Evolutionary conservation across 768 basidiomycete genomes (phyloP).

Genomic region (Pisolithus microcarpus): DNA sequence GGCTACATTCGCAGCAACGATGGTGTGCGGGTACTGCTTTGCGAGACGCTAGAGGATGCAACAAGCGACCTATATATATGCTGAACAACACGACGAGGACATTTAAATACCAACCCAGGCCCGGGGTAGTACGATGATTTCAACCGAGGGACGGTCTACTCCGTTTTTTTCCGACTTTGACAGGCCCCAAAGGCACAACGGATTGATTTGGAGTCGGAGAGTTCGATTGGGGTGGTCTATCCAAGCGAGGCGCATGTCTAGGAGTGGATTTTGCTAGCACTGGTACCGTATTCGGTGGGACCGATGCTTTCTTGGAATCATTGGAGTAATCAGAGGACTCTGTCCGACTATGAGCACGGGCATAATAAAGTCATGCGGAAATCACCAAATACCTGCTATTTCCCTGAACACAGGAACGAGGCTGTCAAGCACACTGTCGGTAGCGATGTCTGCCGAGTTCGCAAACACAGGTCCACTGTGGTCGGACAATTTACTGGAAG

Average conservation of each 20-base stretch:
- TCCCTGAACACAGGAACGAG: constrained; percentile 60
- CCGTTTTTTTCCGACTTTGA: constrained; percentile 27
- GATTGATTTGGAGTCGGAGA: constrained; percentile 9
- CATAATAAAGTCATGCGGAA: neutral
- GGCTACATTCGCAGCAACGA: constrained; percentile 23
- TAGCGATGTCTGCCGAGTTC: constrained; percentile 31
- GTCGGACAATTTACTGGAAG: constrained; percentile 40
- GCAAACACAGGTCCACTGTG: constrained; percentile 23
- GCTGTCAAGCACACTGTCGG: constrained; percentile 47
- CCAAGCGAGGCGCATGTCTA: constrained; percentile 11
- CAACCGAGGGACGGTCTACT: constrained; percentile 25
- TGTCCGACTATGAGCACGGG: constrained; percentile 6
- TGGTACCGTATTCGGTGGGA: constrained; percentile 11
- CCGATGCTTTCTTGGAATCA: constrained; percentile 7
- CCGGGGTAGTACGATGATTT: constrained; percentile 10
- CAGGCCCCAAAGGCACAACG: constrained; percentile 7
- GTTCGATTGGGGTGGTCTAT: constrained; percentile 14
- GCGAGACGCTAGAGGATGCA: constrained; percentile 20
- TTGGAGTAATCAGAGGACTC: constrained; percentile 20
- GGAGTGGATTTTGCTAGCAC: constrained; percentile 9
- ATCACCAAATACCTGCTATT: constrained; percentile 34
- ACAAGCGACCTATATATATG: constrained; percentile 22
- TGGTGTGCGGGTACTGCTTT: constrained; percentile 18
- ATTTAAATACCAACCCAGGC: constrained; percentile 14
- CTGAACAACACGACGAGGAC: constrained; percentile 11